Evolutionary conservation across 2,329 filamentous ascomycete genomes (phyloP).

Genomic region (Penicillium sp.): DNA sequence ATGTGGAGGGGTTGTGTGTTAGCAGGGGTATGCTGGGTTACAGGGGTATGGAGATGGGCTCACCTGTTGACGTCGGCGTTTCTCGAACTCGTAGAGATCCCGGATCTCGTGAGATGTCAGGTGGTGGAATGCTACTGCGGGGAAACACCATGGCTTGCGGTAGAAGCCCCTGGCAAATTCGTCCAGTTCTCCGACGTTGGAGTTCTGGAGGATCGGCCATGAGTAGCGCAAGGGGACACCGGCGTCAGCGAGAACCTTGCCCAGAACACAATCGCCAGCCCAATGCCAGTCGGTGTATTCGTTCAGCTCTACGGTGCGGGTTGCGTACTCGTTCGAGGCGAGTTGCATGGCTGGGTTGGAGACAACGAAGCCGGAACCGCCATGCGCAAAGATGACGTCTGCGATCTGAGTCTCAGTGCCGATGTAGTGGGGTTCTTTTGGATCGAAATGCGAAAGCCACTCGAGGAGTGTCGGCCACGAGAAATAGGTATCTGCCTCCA

Average conservation of each 20-base stretch:
- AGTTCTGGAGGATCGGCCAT: constrained; percentile 43
- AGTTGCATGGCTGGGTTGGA: constrained; percentile 44
- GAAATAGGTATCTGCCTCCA: constrained; percentile 52
- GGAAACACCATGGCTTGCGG: constrained; percentile 44
- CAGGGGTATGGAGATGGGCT: constrained; percentile 17
- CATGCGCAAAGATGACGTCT: constrained; percentile 45
- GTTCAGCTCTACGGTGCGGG: constrained; percentile 38
- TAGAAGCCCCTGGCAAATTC: constrained; percentile 35
- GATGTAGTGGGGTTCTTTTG: constrained; percentile 43
- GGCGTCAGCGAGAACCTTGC: constrained; percentile 40
- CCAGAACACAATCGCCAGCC: constrained; percentile 46
- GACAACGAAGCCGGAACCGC: constrained; percentile 47
- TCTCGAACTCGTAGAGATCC: constrained; percentile 41
- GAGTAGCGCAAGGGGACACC: constrained; percentile 40
- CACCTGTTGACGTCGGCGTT: constrained; percentile 56
- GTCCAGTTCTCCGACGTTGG: constrained; percentile 38
- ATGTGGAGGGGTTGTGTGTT: too few relatives aligned
- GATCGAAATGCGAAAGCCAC: constrained; percentile 48
- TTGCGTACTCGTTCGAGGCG: constrained; percentile 37
- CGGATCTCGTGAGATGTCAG: constrained; percentile 37
- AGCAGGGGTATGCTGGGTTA: too few relatives aligned
- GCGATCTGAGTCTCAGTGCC: constrained; percentile 48
- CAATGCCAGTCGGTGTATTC: constrained; percentile 41
- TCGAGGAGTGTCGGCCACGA: constrained; percentile 47
- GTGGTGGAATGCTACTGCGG: constrained; percentile 45